Percentiles rank a stretch among this genome's conserved stretches.
Evolutionary conservation across 2,329 filamentous ascomycete species (phyloP).

Genomic region (Talaromyces sp.): DNA sequence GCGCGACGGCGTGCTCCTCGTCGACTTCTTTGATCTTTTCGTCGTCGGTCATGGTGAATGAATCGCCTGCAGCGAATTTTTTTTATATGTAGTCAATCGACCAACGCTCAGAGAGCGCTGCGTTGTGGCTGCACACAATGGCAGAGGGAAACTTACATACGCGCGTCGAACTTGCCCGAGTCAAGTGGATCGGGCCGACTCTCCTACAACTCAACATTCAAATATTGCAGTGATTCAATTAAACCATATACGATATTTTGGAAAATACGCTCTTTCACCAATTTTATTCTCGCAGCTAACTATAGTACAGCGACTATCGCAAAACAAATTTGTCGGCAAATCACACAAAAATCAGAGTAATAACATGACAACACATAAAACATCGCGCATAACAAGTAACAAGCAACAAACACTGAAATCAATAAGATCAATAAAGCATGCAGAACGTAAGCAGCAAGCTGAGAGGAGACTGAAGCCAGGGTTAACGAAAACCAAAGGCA

Average conservation of each 20-base stretch:
- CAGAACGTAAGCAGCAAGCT: slow-evolving; percentile 1
- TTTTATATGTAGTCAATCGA: background rate
- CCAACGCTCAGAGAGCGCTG: background rate
- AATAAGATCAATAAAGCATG: slow-evolving; percentile 3
- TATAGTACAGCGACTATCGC: slow-evolving; percentile 12
- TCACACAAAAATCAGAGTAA: background rate
- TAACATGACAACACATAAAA: background rate
- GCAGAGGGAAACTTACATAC: background rate
- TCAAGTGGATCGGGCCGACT: background rate
- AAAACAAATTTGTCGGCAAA: background rate
- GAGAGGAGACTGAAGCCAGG: slow-evolving; percentile 1
- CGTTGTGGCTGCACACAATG: background rate
- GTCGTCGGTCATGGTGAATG: background rate
- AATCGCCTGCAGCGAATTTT: background rate
- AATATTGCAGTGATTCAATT: background rate
- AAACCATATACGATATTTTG: background rate
- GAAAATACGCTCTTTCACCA: background rate
- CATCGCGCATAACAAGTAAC: background rate
- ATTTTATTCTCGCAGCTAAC: slow-evolving; percentile 39
- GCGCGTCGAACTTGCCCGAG: background rate
- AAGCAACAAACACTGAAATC: background rate
- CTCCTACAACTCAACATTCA: background rate
- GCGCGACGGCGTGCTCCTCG: slow-evolving; percentile 3
- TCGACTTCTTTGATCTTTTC: background rate
- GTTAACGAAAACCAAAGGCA: slow-evolving; percentile 5